phyloP scores from a whole-genome alignment of 805 yeast genomes.

The Candida xiaguanensis region DNA sequence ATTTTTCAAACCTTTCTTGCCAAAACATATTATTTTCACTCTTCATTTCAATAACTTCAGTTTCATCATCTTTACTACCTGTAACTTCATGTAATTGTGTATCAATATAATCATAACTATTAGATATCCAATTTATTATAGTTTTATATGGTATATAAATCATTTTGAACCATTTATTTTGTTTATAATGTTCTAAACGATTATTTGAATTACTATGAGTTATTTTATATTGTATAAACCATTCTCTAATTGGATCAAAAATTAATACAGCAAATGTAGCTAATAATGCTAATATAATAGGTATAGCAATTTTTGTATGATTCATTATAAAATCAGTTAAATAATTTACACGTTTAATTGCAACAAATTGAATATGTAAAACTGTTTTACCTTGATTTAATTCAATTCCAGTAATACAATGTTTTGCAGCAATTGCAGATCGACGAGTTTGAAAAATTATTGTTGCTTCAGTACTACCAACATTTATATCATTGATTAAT shows the following conservation, averaged over 20 bases:
- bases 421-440: constrained; percentile 81
- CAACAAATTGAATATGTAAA: constrained; percentile 72
- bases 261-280: constrained; percentile 81
- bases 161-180: constrained; percentile 25
- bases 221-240: constrained; percentile 70
- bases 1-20: constrained; percentile 67
- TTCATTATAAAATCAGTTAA: constrained; percentile 56
- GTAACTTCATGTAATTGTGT: constrained; percentile 13
- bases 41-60: constrained; percentile 8
- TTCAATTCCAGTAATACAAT: constrained; percentile 80
- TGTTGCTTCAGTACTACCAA: constrained; percentile 36
- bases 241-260: constrained; percentile 90
- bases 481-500: constrained; percentile 62
- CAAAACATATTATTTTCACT: constrained; percentile 44
- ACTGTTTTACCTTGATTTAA: constrained; percentile 51
- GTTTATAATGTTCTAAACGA: constrained; percentile 46
- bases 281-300: constrained; percentile 69
- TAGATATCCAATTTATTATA: constrained; percentile 22
- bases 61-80: constrained; percentile 1
- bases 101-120: constrained; percentile 35
- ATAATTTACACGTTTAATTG: constrained; percentile 48
- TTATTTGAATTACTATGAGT: constrained; percentile 50
- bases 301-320: constrained; percentile 82
- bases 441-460: constrained; percentile 55
- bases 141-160: constrained; percentile 25